A percentile compares a stretch with the other conserved stretches of the same genome.
Conservation (phyloP, 495 filamentous ascomycete species). For the Penicillium desertorum region DNA sequence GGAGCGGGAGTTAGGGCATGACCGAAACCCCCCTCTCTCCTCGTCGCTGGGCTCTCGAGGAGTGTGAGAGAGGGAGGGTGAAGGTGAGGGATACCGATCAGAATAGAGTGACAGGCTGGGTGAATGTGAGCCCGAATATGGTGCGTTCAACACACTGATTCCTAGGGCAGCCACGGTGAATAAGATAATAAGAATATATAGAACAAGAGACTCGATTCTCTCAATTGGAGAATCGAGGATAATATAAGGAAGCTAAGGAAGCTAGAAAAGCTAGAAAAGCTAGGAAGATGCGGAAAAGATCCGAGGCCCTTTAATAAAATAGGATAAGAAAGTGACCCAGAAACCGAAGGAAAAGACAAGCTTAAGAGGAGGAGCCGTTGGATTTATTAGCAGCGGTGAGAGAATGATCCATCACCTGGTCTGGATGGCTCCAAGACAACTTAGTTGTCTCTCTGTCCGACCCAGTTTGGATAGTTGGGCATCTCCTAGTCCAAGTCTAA, state of each 20-base stretch:
- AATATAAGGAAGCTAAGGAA: background rate
- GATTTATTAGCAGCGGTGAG: constrained; percentile 28
- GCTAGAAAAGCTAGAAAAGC: constrained; percentile 2
- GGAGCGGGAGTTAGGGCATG: constrained; percentile 44
- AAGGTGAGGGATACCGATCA: constrained; percentile 35
- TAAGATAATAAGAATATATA: constrained; percentile 12
- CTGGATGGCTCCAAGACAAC: constrained; percentile 16
- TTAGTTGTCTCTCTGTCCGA: constrained; percentile 27
- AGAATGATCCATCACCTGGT: constrained; percentile 29
- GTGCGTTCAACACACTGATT: constrained; percentile 40
- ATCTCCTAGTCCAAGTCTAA: constrained; percentile 11
- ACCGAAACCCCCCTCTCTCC: constrained; percentile 44
- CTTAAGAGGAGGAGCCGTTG: constrained; percentile 23
- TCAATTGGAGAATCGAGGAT: constrained; percentile 13
- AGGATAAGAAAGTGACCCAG: background rate
- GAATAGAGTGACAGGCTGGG: constrained; percentile 37
- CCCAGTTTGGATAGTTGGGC: constrained; percentile 30
- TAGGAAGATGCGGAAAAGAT: constrained; percentile 14
- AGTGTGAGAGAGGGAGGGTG: constrained; percentile 42
- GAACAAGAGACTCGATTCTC: constrained; percentile 4
- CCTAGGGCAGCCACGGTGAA: constrained; percentile 48
- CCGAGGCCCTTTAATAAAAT: constrained; percentile 19
- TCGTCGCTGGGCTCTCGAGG: constrained; percentile 37
- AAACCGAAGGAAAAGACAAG: background rate
- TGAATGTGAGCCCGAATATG: constrained; percentile 30